Conservation (phyloP, 176 grass and related monocot species). For the Stipa capillata region DNA sequence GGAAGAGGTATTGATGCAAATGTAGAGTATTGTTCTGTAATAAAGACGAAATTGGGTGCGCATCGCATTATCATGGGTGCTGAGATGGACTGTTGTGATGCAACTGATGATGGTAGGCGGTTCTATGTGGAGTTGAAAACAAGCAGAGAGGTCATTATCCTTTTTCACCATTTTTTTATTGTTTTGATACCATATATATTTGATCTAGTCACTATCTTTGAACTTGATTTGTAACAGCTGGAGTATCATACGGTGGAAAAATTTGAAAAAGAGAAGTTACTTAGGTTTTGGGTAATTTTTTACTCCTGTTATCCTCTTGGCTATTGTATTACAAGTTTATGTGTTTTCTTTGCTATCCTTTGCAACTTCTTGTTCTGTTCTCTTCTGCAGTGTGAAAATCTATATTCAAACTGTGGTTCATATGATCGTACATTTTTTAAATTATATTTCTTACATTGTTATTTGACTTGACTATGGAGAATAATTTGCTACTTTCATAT, state of each 20-base stretch:
- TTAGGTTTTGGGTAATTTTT: conserved; percentile 87
- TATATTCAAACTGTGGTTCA: not conserved
- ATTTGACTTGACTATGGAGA: not conserved
- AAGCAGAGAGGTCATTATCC: conserved; percentile 68
- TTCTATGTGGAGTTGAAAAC: conserved; percentile 98
- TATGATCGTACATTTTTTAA: conserved; percentile 6
- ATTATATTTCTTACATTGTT: too few species aligned
- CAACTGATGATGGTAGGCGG: conserved; percentile 81
- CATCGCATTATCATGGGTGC: conserved; percentile 98
- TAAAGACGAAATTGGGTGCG: conserved; percentile 97
- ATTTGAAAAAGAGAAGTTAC: conserved; percentile 88
- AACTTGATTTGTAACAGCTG: conserved; percentile 51
- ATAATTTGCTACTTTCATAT: not conserved
- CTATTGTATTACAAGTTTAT: conserved; percentile 9
- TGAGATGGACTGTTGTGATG: conserved; percentile 99
- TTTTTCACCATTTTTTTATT: conserved; percentile 12
- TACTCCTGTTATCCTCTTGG: not conserved
- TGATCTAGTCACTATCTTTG: conserved; percentile 10
- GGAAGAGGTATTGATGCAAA: conserved; percentile 95
- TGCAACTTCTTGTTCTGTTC: conserved; percentile 18
- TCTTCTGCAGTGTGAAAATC: conserved; percentile 9
- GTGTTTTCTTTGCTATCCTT: not conserved
- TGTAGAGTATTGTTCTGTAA: conserved; percentile 91
- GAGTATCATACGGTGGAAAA: conserved; percentile 81
- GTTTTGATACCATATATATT: conserved; percentile 18